Percentiles rank a stretch among this genome's conserved stretches.
phyloP scores from a whole-genome alignment of 2,329 filamentous ascomycete species.

The Penicillium vulpinum region DNA sequence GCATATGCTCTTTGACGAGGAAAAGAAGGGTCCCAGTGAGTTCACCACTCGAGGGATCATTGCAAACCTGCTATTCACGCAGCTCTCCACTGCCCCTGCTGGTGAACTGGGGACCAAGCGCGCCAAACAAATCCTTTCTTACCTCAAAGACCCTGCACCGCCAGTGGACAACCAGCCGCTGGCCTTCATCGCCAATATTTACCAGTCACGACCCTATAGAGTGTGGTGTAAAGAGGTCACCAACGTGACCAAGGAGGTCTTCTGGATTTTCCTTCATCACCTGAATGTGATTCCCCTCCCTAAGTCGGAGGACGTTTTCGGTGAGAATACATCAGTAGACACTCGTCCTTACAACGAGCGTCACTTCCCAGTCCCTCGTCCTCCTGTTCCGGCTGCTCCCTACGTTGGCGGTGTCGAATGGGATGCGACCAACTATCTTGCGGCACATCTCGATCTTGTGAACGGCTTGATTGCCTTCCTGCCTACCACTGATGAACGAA shows the following conservation, averaged over 20 bases:
- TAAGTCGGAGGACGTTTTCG: constrained; percentile 34
- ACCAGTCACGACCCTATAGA: constrained; percentile 80
- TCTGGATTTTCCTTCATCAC: constrained; percentile 98
- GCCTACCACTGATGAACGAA: constrained; percentile 68
- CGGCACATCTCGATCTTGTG: constrained; percentile 86
- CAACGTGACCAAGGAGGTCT: constrained; percentile 95
- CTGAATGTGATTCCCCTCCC: constrained; percentile 73
- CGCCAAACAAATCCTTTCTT: constrained; percentile 71
- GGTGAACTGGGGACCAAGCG: constrained; percentile 63
- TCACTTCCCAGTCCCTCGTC: constrained; percentile 81
- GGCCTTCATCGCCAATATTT: constrained; percentile 87
- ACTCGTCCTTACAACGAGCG: constrained; percentile 47
- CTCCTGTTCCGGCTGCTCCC: constrained; percentile 88
- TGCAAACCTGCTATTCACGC: constrained; percentile 83
- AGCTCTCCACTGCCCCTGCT: constrained; percentile 68
- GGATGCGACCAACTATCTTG: constrained; percentile 96
- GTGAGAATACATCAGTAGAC: constrained; percentile 25
- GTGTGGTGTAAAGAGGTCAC: constrained; percentile 92
- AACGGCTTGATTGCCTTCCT: constrained; percentile 87
- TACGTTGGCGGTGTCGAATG: constrained; percentile 98
- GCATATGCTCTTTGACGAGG: constrained; percentile 91
- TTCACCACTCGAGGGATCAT: constrained; percentile 92
- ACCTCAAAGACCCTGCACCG: constrained; percentile 76
- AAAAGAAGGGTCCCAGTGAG: constrained; percentile 95
- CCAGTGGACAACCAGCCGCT: constrained; percentile 75